Evolutionary conservation across 805 yeast genomes (phyloP), one percentile per base, ranked within the genome.

Genomic region (Wickerhamomyces xylosicus): DNA sequence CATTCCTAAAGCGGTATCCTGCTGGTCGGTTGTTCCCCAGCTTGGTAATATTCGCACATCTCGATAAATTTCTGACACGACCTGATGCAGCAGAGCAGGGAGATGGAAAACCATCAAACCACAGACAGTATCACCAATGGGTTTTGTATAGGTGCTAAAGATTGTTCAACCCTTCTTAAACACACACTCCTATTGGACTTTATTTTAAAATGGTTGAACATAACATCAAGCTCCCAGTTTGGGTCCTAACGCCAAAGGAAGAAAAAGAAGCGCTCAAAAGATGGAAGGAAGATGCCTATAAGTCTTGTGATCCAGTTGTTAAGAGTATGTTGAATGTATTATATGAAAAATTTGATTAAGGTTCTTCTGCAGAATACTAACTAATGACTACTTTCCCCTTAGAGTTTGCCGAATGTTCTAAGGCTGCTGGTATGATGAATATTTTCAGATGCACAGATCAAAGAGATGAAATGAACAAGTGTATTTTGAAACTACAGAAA

Each of bases 211-310:
- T 50, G 55, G 55, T 50, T 11, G 47, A 46, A 35, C 60, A 58
- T 37, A 54, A 54, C 39, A 44, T 49, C 4, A 61, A 56, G 45
- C 61, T 83, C 20, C 94, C 94, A 1, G 63, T 72, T 11, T 84
- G 94, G 94, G 72, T 81, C 45, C 62, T 84, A 18, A 72, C 85
- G 0, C 90, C 92, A 13, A 71, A 69, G 45, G 92, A 84, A 54
- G 94, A 84, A 53, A 77, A 77, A 58, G 72, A 76, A 42, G 77
- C 81, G 28, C 74, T 83, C 50, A 76, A 72, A 47, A 72, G 83
- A 49, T 77, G 89, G 79, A 74, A 82, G 56, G 69, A 64, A 41
- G 66, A 67, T 50, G 74, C 90, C 0, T 82, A 82, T 64, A 68
- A 72, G 34, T 57, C 62, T 41, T 84, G 94, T 55, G 85, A 77